These are phyloP conservation scores for Metarhizium anisopliae DNA, from an alignment of 2,329 filamentous ascomycete genomes.

Conservation along the genomic window DNA sequence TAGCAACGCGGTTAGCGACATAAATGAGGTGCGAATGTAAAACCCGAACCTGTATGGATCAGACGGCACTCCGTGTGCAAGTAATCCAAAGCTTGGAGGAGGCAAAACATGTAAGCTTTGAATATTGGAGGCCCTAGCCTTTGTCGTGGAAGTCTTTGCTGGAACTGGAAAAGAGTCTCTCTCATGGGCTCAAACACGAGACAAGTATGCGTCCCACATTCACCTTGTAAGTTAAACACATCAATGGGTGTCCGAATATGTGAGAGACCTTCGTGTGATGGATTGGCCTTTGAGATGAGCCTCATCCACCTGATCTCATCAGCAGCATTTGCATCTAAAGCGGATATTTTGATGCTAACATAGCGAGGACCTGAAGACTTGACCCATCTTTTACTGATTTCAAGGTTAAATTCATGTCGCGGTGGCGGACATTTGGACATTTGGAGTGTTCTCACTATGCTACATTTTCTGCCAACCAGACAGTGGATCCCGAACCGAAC, in stretches of 20 bases:
- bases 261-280: neutral
- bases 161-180: neutral
- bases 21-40: neutral
- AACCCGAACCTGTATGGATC: conserved; percentile 10
- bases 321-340: neutral
- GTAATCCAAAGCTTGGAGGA: conserved; percentile 12
- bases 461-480: conserved; percentile 25
- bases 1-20: neutral
- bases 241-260: neutral
- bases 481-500: conserved; percentile 25
- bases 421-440: too few species aligned
- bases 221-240: neutral
- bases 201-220: neutral
- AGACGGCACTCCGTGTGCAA: conserved; percentile 11
- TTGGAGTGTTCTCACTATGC: conserved; percentile 5
- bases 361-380: neutral
- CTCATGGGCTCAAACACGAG: neutral
- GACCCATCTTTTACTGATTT: neutral
- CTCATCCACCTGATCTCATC: neutral
- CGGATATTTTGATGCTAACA: conserved; percentile 3
- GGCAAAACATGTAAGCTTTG: neutral
- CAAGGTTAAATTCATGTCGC: neutral
- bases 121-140: neutral
- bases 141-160: neutral
- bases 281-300: neutral